Percentiles rank a stretch among this genome's conserved stretches.
Conservation (phyloP, 2,329 filamentous ascomycete species). For the Trichoderma harzianum region DNA sequence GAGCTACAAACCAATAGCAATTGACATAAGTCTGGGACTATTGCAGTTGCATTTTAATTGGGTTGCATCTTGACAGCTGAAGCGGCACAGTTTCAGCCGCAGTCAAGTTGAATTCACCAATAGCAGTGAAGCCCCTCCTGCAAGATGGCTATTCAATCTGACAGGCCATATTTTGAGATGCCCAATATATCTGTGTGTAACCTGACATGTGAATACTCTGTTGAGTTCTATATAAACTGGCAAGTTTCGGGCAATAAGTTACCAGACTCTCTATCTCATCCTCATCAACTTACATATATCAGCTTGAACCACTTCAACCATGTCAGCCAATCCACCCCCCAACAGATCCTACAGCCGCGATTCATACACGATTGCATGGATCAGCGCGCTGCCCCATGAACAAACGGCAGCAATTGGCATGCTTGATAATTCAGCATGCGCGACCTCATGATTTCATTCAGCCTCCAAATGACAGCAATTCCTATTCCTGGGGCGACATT, state of each 20-base stretch:
- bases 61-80: not conserved
- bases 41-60: not conserved
- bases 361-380: slow-evolving; percentile 23
- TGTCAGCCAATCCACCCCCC: not conserved
- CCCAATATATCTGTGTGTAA: not conserved
- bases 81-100: not conserved
- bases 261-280: not conserved
- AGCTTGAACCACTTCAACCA: not conserved
- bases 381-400: slow-evolving; percentile 32
- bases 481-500: slow-evolving; percentile 27
- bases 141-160: not conserved
- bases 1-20: not conserved
- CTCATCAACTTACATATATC: not conserved
- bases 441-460: not conserved
- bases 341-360: not conserved
- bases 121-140: not conserved
- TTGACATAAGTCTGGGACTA: not conserved
- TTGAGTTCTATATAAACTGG: not conserved
- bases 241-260: not conserved
- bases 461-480: slow-evolving; percentile 23
- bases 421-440: slow-evolving; percentile 29
- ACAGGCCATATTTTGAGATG: not conserved
- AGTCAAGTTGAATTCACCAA: not conserved
- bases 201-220: not conserved
- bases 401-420: slow-evolving; percentile 29